phyloP scores from a whole-genome alignment of 139 green algal genomes.

The Volvox africanus region DNA sequence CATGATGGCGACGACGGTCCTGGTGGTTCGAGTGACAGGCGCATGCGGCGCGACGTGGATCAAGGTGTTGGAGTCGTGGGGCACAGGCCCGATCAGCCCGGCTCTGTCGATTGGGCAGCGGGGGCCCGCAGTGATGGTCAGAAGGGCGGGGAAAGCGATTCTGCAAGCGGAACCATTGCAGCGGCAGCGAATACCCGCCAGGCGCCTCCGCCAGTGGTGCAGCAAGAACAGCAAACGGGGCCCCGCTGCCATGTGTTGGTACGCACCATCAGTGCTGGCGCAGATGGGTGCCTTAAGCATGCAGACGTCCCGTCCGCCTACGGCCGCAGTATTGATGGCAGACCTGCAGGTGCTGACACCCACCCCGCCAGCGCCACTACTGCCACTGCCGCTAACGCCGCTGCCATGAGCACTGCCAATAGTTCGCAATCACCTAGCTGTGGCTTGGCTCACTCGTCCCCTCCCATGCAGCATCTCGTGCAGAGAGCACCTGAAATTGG shows the following conservation, averaged over 20 bases:
- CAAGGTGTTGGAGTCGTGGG: neutral
- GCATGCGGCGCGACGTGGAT: too few species aligned
- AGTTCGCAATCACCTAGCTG: neutral
- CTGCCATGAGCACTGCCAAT: neutral
- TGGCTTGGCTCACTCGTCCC: neutral
- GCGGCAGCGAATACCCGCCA: neutral
- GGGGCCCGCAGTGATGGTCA: neutral
- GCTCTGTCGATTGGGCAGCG: neutral
- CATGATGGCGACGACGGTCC: neutral
- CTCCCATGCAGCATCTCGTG: neutral
- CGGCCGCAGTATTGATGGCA: neutral
- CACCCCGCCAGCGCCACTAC: neutral
- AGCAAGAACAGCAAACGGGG: neutral
- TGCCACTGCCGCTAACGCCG: neutral
- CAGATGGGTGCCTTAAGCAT: neutral
- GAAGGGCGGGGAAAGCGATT: neutral
- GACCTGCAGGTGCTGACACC: neutral
- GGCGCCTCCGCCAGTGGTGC: neutral
- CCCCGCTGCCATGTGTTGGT: neutral
- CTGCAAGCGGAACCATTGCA: neutral
- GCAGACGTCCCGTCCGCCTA: neutral
- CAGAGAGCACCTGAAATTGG: neutral
- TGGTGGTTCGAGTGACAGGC: neutral
- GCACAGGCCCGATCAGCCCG: neutral
- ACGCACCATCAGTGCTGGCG: neutral